Base-by-base conservation (phyloP, 23 red algal genomes). In the Chondrus crispus region DNA sequence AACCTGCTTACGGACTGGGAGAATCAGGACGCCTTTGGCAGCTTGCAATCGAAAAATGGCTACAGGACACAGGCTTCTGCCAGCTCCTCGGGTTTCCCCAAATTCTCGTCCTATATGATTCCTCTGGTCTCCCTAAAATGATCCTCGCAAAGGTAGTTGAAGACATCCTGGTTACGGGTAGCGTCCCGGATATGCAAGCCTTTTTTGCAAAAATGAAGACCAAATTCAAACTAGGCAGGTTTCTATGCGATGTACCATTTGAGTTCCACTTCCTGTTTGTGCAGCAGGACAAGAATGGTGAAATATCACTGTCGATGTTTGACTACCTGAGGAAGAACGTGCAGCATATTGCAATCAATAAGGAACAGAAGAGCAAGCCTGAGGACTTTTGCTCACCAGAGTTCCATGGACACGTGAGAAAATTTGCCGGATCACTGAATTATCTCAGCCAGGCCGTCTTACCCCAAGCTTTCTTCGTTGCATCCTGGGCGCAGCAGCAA, bases 141-240 rank as follows among this genome's bases (percentile, higher is more conserved):
- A 43, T 33, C 42, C 0, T 87, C 11, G 62, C 83, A 33, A 87
- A 71, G 73, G 62, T 87, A 29, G 83, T 87, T 28, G 62, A 87
- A 47, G 83, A 87, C 22, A 10, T 70, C 19, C 58, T 87, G n/a
- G n/a, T n/a, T n/a, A n/a, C n/a, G n/a, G n/a, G n/a, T n/a, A n/a
- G n/a, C n/a, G n/a, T n/a, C n/a, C n/a, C n/a, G n/a, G n/a, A n/a
- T n/a, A n/a, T n/a, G n/a, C n/a, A n/a, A n/a, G n/a, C n/a, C n/a
- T n/a, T n/a, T n/a, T n/a, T n/a, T n/a, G n/a, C n/a, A n/a, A n/a
- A n/a, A n/a, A n/a, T n/a, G n/a, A n/a, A n/a, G n/a, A n/a, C n/a
- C n/a, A n/a, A n/a, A n/a, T n/a, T n/a, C n/a, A n/a, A n/a, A n/a
- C n/a, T n/a, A n/a, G n/a, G n/a, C n/a, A n/a, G n/a, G n/a, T n/a